Base-by-base conservation (phyloP, 2,329 filamentous ascomycete species). In the Sporothrix pseudoabietina region DNA sequence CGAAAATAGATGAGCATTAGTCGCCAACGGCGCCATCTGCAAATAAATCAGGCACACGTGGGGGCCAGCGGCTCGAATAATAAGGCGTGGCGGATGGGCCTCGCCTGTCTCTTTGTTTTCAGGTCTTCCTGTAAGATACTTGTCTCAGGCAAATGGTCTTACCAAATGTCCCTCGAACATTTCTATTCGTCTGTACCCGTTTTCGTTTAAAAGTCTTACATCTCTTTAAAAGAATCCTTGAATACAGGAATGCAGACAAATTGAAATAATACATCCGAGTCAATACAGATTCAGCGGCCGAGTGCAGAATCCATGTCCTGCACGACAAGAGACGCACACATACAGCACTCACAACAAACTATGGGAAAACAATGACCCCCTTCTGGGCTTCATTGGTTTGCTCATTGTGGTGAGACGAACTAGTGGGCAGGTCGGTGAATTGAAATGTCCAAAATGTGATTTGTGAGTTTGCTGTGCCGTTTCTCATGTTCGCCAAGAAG, bases 21-120 rank as follows among this genome's bases (percentile, higher is more conserved):
- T 59, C 54, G 69, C 54, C 69, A 70, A 71, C 54, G 49, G 68
- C 68, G 68, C 68, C 69, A 54, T 19, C 19, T 65, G 69, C 69
- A 71, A 71, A 71, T 52, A 57, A 57, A 71, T 26, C 26, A n/a
- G 55, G 22, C 69, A 71, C 69, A 71, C 69, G 69, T 71, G 69
- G 69, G 69, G 69, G 54, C 14, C 19, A 19, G 14, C 55, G 30
- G 14, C 30, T 32, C 30, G 5, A 59, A 32, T 59, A 35, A 59
- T 35, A 59, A 19, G 55, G 26, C 55, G 8, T 26, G 52, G 19
- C 19, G 52, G 26, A 22, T 55, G 4, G 16, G 22, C 10, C n/a
- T n/a, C 10, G 30, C 12, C 30, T 26, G 39, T 1, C 39, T 10
- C 39, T 47, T 41, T 65, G n/a, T 65, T 16, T 65, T 55, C 35